Conservation (phyloP, 2,329 filamentous ascomycete genomes). For the Fusarium decemcellulare region DNA sequence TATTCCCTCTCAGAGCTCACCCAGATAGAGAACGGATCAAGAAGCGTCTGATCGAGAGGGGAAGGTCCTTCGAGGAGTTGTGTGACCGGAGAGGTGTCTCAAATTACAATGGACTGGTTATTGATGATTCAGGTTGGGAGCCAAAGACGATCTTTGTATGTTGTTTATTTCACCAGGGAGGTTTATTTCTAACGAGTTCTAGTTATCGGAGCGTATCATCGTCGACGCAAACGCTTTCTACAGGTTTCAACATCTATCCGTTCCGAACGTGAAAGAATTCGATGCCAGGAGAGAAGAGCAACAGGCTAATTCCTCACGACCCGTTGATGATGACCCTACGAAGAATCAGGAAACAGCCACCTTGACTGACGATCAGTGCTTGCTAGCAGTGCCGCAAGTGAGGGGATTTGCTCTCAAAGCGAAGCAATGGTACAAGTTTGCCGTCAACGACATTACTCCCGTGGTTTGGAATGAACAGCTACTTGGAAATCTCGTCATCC, state of each 20-base stretch:
- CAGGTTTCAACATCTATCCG: neutral
- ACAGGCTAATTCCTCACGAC: neutral
- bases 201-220: neutral
- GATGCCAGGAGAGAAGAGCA: neutral
- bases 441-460: neutral
- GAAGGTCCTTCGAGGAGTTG: neutral
- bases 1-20: neutral
- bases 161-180: too few species aligned
- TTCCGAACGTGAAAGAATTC: neutral
- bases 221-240: neutral
- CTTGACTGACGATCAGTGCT: conserved; percentile 21
- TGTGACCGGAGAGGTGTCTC: neutral
- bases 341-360: neutral
- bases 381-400: conserved; percentile 10
- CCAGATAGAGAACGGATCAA: neutral
- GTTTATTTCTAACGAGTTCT: neutral
- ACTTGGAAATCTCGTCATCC: conserved; percentile 7
- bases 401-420: conserved; percentile 12
- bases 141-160: neutral
- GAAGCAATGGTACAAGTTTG: conserved; percentile 33
- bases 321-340: too few species aligned
- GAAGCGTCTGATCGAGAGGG: neutral
- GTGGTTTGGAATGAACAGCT: conserved; percentile 14
- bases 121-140: neutral
- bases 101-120: neutral